Base-by-base conservation (phyloP, 805 yeast species). In the Candida yuanshanica region DNA sequence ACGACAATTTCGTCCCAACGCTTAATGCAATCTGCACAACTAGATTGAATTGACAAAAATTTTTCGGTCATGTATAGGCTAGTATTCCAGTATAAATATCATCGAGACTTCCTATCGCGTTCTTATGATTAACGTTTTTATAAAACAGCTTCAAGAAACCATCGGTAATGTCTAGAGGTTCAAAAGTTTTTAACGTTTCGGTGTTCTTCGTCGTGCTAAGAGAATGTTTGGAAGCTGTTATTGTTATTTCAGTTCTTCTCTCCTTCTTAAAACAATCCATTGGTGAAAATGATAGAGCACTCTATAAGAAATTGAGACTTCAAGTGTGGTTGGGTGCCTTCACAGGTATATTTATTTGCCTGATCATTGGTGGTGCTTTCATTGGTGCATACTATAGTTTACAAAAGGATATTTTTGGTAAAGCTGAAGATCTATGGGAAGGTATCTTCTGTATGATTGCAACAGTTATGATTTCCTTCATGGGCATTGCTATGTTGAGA, bases 401-500 rank as follows among this genome's bases (percentile, higher is more conserved):
- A 38, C 81, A 83, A 49, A 76, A 76, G 40, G 95, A 91, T 74
- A 75, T 91, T 49, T 91, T 96, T 85, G 72, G 91, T 38, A 59
- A 63, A 11, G 79, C 95, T 17, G 99, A 91, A 63, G 97, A 91
- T 62, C 64, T 91, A 43, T 91, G 98, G 98, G 99, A 91, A 74
- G 98, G 97, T 70, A 72, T 87, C 43, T 89, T 91, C 62, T 86
- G 95, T 66, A 68, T 91, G 51, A 80, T 91, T 62, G 99, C 98
- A 3, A 78, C 95, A 0, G 68, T 86, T 36, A 77, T 91, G 78
- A 91, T 91, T 59, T 77, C 96, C 11, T 54, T 83, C 54, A 90
- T 91, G 97, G 98, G 99, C 63, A 75, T 91, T 57, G 95, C 97
- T 43, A 86, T 91, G 96, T 75, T 91, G 59, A 79, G 98, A 66